Evolutionary conservation across 352 stramenopile species (phyloP).

Genomic region (Thraustochytrium striatum): DNA sequence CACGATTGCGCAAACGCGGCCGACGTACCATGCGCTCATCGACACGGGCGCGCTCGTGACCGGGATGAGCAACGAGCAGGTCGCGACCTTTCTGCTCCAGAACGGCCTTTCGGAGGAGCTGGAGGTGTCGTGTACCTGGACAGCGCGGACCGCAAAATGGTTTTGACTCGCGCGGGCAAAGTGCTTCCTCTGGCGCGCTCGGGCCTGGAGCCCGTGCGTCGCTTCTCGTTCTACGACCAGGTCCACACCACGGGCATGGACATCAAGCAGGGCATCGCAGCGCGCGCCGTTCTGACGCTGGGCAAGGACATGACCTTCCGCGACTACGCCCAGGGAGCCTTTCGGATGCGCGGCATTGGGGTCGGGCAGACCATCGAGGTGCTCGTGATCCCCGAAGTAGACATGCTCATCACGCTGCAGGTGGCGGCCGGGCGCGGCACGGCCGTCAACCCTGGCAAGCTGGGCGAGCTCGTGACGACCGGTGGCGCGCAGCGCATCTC

Average conservation of each 20-base stretch:
- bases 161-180: slow-evolving; percentile 49
- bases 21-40: slow-evolving; percentile 71
- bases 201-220: slow-evolving; percentile 69
- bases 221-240: slow-evolving; percentile 86
- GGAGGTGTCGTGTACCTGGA: slow-evolving; percentile 83
- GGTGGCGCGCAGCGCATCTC: background rate
- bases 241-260: slow-evolving; percentile 87
- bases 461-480: background rate
- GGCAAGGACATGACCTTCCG: slow-evolving; percentile 87
- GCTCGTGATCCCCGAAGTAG: slow-evolving; percentile 81
- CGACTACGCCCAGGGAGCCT: slow-evolving; percentile 80
- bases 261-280: slow-evolving; percentile 80
- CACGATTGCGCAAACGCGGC: slow-evolving; percentile 63
- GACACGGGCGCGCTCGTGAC: slow-evolving; percentile 84
- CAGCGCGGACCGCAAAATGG: slow-evolving; percentile 70
- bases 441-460: slow-evolving; percentile 7
- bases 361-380: slow-evolving; percentile 78
- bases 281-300: slow-evolving; percentile 73
- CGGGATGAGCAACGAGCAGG: slow-evolving; percentile 76
- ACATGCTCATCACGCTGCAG: slow-evolving; percentile 53
- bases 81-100: slow-evolving; percentile 74
- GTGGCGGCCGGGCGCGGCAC: slow-evolving; percentile 12
- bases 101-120: slow-evolving; percentile 67
- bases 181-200: slow-evolving; percentile 33
- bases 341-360: slow-evolving; percentile 81